Evolutionary conservation across 2,329 filamentous ascomycete species (phyloP).

Genomic region (Nemania sp.): DNA sequence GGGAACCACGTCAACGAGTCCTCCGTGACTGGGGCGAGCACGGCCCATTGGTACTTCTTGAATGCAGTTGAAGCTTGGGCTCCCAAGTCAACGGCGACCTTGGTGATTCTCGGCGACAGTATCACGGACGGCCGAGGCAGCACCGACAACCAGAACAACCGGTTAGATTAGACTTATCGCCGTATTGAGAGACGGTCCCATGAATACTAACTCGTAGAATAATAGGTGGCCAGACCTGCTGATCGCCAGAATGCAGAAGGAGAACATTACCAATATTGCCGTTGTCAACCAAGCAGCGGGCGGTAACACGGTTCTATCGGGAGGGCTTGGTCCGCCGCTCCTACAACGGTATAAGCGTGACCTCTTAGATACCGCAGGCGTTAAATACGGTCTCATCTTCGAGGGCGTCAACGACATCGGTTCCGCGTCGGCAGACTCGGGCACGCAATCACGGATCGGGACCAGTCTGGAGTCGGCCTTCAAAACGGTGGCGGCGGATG

Average conservation of each 20-base stretch:
- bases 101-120: constrained; percentile 72
- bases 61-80: constrained; percentile 69
- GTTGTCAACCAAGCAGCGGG: constrained; percentile 75
- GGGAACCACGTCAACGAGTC: constrained; percentile 67
- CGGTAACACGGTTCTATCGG: constrained; percentile 73
- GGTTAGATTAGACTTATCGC: constrained; percentile 54
- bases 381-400: constrained; percentile 73
- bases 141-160: constrained; percentile 69
- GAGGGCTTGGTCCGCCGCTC: constrained; percentile 72
- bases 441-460: constrained; percentile 62
- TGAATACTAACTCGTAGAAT: constrained; percentile 27
- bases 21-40: constrained; percentile 58
- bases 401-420: constrained; percentile 79
- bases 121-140: constrained; percentile 77
- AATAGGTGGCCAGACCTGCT: constrained; percentile 68
- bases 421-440: constrained; percentile 57
- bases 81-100: constrained; percentile 56
- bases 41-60: constrained; percentile 68
- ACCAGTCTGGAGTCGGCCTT: constrained; percentile 68
- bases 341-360: constrained; percentile 73
- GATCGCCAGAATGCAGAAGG: constrained; percentile 62
- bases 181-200: neutral
- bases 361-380: constrained; percentile 67
- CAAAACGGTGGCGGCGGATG: constrained; percentile 66
- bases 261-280: constrained; percentile 62